Percentiles rank a stretch among this genome's conserved stretches.
These are phyloP conservation scores for Penicillium sp. DNA, from an alignment of 2,329 filamentous ascomycete genomes.

Conservation along the genomic window DNA sequence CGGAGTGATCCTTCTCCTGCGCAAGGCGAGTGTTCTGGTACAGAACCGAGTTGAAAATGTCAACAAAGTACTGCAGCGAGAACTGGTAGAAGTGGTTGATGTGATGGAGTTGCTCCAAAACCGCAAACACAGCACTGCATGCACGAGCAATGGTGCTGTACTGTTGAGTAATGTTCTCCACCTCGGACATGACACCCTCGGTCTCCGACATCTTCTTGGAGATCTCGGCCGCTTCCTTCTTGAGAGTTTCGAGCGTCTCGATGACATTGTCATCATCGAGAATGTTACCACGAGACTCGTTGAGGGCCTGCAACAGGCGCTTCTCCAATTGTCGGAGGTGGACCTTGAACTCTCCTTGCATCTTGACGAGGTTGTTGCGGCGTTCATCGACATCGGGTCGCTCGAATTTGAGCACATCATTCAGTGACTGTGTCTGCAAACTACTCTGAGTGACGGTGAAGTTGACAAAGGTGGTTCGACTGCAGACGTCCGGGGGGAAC, in stretches of 20 bases:
- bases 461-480: conserved; percentile 97
- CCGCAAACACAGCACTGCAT: conserved; percentile 95
- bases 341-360: conserved; percentile 99
- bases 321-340: conserved; percentile 94
- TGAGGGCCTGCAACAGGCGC: conserved; percentile 85
- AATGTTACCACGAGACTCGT: conserved; percentile 96
- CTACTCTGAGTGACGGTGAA: conserved; percentile 99
- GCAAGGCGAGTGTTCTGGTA: conserved; percentile 70
- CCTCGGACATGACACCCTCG: conserved; percentile 95
- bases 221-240: conserved; percentile 95
- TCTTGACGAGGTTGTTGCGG: conserved; percentile 93
- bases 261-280: conserved; percentile 98
- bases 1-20: conserved; percentile 66
- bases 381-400: conserved; percentile 95
- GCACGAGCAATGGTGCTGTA: conserved; percentile 91
- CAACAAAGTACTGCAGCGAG: conserved; percentile 94
- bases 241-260: conserved; percentile 92
- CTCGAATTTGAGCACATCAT: conserved; percentile 95
- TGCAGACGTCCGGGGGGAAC: conserved; percentile 95
- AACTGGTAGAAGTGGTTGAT: conserved; percentile 99
- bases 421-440: conserved; percentile 93
- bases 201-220: conserved; percentile 94
- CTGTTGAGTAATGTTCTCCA: conserved; percentile 89
- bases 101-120: conserved; percentile 94
- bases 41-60: conserved; percentile 93